A percentile compares a stretch with the other conserved stretches of the same genome.
Evolutionary conservation across 2,329 filamentous ascomycete genomes (phyloP).

Genomic region (Alternaria sp.): DNA sequence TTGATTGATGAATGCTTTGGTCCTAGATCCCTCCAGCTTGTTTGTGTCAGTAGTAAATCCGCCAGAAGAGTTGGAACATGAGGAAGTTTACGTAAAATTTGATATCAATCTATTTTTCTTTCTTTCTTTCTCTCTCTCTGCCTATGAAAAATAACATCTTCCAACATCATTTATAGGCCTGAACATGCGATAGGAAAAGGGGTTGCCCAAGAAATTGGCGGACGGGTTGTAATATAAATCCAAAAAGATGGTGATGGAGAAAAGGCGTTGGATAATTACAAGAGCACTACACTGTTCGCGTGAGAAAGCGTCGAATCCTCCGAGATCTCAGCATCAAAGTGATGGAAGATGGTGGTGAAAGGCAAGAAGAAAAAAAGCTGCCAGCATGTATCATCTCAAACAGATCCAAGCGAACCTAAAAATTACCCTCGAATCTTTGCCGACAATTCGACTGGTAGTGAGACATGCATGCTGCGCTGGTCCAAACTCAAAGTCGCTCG

Average conservation of each 20-base stretch:
- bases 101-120: slow-evolving; percentile 2
- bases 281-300: slow-evolving; percentile 14
- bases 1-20: neutral
- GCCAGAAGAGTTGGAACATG: neutral
- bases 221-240: neutral
- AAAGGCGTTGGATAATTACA: slow-evolving; percentile 18
- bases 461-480: slow-evolving; percentile 8
- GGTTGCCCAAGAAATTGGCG: neutral
- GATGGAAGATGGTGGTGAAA: neutral
- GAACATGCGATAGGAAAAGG: neutral
- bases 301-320: slow-evolving; percentile 13
- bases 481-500: slow-evolving; percentile 10
- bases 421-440: slow-evolving; percentile 2
- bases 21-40: neutral
- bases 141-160: neutral
- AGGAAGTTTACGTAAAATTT: neutral
- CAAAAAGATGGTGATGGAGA: slow-evolving; percentile 5
- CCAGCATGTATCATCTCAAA: slow-evolving; percentile 3
- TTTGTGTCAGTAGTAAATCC: neutral
- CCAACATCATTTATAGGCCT: neutral
- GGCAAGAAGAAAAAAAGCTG: slow-evolving; percentile 7
- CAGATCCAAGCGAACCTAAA: neutral
- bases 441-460: neutral
- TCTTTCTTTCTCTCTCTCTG: neutral
- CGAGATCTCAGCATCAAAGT: slow-evolving; percentile 3